Percentiles rank a stretch among this genome's conserved stretches.
Conservation (phyloP, 2,329 filamentous ascomycete species). For the Pyricularia pennisetigena region DNA sequence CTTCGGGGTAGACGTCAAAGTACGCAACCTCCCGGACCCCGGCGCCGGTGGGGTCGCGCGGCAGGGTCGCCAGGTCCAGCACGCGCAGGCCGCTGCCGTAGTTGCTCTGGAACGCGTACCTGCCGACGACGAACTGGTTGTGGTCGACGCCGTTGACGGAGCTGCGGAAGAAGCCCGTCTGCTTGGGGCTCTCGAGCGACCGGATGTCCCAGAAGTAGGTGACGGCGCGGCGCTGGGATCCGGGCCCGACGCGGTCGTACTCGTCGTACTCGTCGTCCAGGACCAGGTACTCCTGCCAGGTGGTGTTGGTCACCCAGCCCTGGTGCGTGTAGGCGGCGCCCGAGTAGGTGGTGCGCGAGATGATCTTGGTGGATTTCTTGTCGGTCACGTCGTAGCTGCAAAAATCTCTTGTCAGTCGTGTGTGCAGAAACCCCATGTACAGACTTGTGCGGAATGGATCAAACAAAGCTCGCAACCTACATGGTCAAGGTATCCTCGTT, state of each 20-base stretch:
- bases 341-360: slow-evolving; percentile 43
- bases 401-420: neutral
- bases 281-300: slow-evolving; percentile 33
- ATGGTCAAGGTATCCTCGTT: slow-evolving; percentile 42
- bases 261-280: slow-evolving; percentile 45
- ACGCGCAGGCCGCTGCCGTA: slow-evolving; percentile 32
- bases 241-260: slow-evolving; percentile 20
- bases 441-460: neutral
- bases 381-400: slow-evolving; percentile 35
- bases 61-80: slow-evolving; percentile 20
- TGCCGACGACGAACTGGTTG: slow-evolving; percentile 32
- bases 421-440: neutral
- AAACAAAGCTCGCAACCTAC: neutral
- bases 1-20: slow-evolving; percentile 38
- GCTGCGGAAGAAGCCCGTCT: slow-evolving; percentile 29
- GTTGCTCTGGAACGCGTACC: slow-evolving; percentile 33
- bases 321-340: slow-evolving; percentile 48
- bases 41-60: slow-evolving; percentile 24
- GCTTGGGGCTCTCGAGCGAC: slow-evolving; percentile 27
- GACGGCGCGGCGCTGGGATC: slow-evolving; percentile 24
- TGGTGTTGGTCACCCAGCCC: slow-evolving; percentile 37
- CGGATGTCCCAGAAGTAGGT: slow-evolving; percentile 40
- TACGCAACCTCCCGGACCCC: slow-evolving; percentile 31
- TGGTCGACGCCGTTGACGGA: slow-evolving; percentile 26
- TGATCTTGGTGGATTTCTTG: slow-evolving; percentile 32